Conservation (phyloP, 2,329 filamentous ascomycete species). For the Ophiostoma perfectum region DNA sequence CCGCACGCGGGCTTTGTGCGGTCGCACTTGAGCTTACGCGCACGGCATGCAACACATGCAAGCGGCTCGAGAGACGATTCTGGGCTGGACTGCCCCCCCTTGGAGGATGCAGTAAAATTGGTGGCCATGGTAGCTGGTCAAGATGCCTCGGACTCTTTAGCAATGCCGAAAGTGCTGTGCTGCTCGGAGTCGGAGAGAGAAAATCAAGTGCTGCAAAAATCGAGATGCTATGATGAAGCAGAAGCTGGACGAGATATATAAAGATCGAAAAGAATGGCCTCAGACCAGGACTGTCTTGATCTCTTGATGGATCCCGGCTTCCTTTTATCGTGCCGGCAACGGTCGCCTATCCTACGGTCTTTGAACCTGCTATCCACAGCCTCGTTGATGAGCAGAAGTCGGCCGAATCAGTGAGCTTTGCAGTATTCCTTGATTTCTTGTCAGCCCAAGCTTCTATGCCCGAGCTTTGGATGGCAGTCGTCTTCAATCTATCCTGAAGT, state of each 20-base stretch:
- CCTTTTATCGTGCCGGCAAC: not conserved
- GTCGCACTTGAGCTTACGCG: slow-evolving; percentile 83
- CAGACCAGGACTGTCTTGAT: not conserved
- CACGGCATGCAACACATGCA: slow-evolving; percentile 77
- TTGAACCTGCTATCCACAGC: not conserved
- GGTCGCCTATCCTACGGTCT: not conserved
- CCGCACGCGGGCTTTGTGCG: slow-evolving; percentile 71
- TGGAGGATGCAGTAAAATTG: not conserved
- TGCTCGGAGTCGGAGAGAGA: not conserved
- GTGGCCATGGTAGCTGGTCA: not conserved
- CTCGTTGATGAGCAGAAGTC: not conserved
- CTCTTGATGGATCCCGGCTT: not conserved
- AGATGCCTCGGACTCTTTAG: not conserved
- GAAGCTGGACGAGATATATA: not conserved
- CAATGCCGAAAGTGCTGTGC: not conserved
- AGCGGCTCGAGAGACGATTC: slow-evolving; percentile 43
- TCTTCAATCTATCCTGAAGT: not conserved
- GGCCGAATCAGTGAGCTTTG: not conserved
- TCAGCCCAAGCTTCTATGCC: not conserved
- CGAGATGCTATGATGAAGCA: too few species aligned
- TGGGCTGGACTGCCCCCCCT: not conserved
- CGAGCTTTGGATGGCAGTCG: not conserved
- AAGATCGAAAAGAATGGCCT: not conserved
- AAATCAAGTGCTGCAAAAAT: not conserved
- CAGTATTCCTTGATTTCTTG: not conserved